Evolutionary conservation across 805 yeast genomes (phyloP).

Genomic region (Starmerella floricola): DNA sequence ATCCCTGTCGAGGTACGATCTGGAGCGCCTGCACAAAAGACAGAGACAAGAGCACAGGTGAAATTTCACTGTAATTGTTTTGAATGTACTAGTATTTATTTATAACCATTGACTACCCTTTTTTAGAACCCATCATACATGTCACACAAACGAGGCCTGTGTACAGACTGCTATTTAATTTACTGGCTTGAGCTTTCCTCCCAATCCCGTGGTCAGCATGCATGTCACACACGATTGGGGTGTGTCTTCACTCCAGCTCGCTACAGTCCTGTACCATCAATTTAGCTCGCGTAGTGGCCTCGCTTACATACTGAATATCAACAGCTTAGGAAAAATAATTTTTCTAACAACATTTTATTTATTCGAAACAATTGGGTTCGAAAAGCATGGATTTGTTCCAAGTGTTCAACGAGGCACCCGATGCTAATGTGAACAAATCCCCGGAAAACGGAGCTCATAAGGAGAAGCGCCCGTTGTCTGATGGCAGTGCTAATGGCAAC

Average conservation of each 20-base stretch:
- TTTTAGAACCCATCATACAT: too few species aligned
- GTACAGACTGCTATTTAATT: too few species aligned
- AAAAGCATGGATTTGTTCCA: constrained; percentile 22
- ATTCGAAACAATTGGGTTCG: not conserved
- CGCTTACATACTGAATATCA: constrained; percentile 1
- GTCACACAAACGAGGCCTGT: too few species aligned
- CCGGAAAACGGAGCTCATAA: not conserved
- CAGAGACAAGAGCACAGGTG: not conserved
- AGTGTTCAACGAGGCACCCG: constrained; percentile 22
- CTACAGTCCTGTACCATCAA: too few species aligned
- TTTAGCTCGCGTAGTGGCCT: not conserved
- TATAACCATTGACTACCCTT: not conserved
- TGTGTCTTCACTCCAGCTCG: too few species aligned
- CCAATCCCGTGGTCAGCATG: too few species aligned
- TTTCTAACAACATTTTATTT: not conserved
- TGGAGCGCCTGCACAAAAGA: constrained; percentile 10
- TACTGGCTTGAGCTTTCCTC: too few species aligned
- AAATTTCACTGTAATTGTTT: too few species aligned
- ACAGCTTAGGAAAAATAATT: not conserved
- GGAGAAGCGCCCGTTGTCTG: not conserved
- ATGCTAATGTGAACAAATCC: constrained; percentile 2
- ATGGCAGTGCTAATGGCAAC: not conserved
- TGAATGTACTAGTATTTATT: too few species aligned
- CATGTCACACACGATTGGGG: too few species aligned
- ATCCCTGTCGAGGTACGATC: constrained; percentile 16